These are phyloP conservation scores for Ustilaginoidea virens DNA, from an alignment of 2,329 filamentous ascomycete genomes.

Conservation along the genomic window DNA sequence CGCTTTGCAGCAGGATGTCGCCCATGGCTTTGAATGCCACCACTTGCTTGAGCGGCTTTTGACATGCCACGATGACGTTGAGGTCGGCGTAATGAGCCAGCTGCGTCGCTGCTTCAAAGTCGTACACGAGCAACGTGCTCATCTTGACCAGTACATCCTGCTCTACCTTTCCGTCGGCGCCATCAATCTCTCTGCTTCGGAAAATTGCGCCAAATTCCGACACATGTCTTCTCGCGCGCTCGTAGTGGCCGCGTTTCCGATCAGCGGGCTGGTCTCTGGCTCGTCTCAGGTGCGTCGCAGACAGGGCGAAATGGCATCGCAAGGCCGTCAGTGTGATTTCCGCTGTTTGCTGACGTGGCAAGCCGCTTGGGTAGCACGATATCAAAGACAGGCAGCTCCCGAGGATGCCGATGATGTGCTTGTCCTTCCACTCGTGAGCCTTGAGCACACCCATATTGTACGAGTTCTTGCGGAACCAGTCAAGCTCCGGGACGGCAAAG, in stretches of 20 bases:
- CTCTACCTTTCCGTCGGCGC: constrained; percentile 25
- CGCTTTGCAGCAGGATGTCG: constrained; percentile 43
- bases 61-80: constrained; percentile 39
- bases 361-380: constrained; percentile 31
- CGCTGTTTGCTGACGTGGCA: constrained; percentile 18
- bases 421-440: constrained; percentile 36
- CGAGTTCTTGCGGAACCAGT: constrained; percentile 73
- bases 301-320: constrained; percentile 55
- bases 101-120: constrained; percentile 60
- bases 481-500: constrained; percentile 51
- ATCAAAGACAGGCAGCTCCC: constrained; percentile 35
- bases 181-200: background rate
- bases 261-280: constrained; percentile 5
- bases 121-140: constrained; percentile 53
- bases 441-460: constrained; percentile 63
- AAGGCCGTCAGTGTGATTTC: constrained; percentile 45
- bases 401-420: constrained; percentile 40
- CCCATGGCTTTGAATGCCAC: constrained; percentile 46
- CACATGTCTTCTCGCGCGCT: constrained; percentile 43
- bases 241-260: constrained; percentile 44
- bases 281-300: constrained; percentile 17
- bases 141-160: constrained; percentile 46
- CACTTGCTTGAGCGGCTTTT: constrained; percentile 26
- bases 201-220: constrained; percentile 9
- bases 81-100: constrained; percentile 56